phyloP scores from a whole-genome alignment of 2,329 filamentous ascomycete species.

The Annulohypoxylon truncatum region DNA sequence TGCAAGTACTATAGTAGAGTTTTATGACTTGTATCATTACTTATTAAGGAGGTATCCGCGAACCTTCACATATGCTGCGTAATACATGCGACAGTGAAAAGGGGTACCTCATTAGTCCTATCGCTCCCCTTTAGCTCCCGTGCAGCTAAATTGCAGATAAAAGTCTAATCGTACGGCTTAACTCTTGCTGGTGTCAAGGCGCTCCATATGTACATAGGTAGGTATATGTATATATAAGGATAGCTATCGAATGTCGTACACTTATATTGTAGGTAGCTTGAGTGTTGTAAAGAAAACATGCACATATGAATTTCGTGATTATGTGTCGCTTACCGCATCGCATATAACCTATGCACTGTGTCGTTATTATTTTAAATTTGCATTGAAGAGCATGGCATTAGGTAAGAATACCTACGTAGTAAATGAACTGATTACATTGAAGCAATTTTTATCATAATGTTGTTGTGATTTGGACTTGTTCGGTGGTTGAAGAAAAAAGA shows the following conservation, averaged over 20 bases:
- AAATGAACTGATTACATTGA: no score
- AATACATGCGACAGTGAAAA: conserved; percentile 21
- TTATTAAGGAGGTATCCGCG: neutral
- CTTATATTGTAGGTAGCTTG: no score
- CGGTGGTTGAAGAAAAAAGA: neutral
- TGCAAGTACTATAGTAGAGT: conserved; percentile 3
- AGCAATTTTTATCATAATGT: no score
- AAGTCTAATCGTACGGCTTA: neutral
- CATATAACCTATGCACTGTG: conserved; percentile 4
- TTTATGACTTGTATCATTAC: neutral
- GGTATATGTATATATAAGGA: no score
- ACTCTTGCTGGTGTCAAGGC: neutral
- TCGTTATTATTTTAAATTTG: no score
- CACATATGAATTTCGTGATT: conserved; percentile 1
- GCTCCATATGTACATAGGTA: neutral
- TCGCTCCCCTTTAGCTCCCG: conserved; percentile 9
- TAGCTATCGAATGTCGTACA: no score
- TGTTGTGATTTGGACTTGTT: neutral
- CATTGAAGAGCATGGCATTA: no score
- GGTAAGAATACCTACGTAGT: no score
- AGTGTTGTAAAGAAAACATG: neutral
- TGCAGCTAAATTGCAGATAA: conserved; percentile 10
- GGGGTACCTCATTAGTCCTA: conserved; percentile 18
- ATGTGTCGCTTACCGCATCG: conserved; percentile 29
- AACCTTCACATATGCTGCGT: conserved; percentile 2